Percentiles rank a stretch among this genome's conserved stretches.
phyloP scores from a whole-genome alignment of 192 early-diverging fungal genomes.

The Coemansia sp. region DNA sequence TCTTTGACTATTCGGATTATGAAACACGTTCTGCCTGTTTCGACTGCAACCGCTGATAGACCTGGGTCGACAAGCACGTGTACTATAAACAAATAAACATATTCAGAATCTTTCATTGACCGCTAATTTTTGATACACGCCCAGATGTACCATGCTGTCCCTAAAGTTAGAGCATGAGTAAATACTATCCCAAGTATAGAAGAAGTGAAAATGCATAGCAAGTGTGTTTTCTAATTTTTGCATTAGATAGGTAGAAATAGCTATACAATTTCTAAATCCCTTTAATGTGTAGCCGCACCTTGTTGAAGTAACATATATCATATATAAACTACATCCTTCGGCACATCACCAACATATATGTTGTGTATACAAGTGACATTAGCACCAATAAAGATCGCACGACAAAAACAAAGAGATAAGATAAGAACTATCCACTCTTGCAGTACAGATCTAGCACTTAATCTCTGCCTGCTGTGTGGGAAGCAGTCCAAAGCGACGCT shows the following conservation, averaged over 20 bases:
- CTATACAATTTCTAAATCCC: too few species aligned
- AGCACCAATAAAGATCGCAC: neutral
- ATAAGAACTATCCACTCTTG: neutral
- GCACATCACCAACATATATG: too few species aligned
- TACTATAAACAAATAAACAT: neutral
- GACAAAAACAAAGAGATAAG: neutral
- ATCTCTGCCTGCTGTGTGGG: constrained; percentile 64
- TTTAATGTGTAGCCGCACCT: too few species aligned
- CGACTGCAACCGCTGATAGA: constrained; percentile 34
- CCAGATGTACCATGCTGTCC: neutral
- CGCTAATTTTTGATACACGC: neutral
- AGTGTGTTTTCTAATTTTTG: neutral
- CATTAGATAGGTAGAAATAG: neutral
- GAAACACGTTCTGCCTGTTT: constrained; percentile 49
- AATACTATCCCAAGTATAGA: neutral
- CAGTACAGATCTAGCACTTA: constrained; percentile 15
- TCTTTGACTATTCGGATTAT: constrained; percentile 40
- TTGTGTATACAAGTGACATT: too few species aligned
- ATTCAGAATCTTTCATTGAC: neutral
- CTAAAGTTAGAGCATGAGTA: neutral
- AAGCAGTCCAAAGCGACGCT: constrained; percentile 89
- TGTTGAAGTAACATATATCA: too few species aligned
- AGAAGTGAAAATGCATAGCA: neutral
- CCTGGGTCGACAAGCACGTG: neutral
- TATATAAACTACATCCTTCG: too few species aligned